Base-by-base conservation (phyloP, 164 flowering plant genomes). In the Sextonia rubra region DNA sequence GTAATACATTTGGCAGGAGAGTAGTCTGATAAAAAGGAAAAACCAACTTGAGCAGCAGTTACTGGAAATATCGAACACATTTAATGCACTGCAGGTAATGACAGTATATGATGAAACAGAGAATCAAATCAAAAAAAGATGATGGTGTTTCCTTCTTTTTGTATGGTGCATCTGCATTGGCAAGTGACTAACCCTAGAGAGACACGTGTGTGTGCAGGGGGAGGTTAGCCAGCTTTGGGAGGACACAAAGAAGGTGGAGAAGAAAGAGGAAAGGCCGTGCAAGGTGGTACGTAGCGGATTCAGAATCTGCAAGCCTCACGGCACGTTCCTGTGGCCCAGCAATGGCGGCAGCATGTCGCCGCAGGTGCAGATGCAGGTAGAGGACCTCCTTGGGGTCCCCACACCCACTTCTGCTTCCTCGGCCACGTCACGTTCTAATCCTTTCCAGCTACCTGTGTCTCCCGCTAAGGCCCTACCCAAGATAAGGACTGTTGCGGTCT, bases 221-320 rank as follows among this genome's bases (percentile, higher is more conserved):
- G 75, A 78, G 27, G 30, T 75, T 14, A 55, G 22, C 56, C 14
- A 12, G 72, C 4, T 32, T 22, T 29, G 26, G 61, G 66, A 12
- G 20, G 71, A 22, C 55, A 5, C 60, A 52, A 49, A 44, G 71
- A 60, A 49, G 64, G 15, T 25, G 22, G 47, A 20, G 23, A 24
- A 25, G 58, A 66, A 24, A 8, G 63, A 11, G 14, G 52, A 11
- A 67, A 60, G 58, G 64, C 4, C 23, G 66, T 15, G 47, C 6
- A 30, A 60, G 62, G 23, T 30, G 69, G 60, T 60, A 65, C 47
- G 81, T 78, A 91, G 98, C 77, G 98, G 97, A 8, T 90, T 90
- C 87, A 87, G 86, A 68, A 82, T 88, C 11, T 90, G 91, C 86
- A 87, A 80, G 80, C 92, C 95, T 2, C 88, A 83, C 60, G 92